Evolutionary conservation across 2,329 filamentous ascomycete species (phyloP).

Genomic region (Alternaria brassicae): DNA sequence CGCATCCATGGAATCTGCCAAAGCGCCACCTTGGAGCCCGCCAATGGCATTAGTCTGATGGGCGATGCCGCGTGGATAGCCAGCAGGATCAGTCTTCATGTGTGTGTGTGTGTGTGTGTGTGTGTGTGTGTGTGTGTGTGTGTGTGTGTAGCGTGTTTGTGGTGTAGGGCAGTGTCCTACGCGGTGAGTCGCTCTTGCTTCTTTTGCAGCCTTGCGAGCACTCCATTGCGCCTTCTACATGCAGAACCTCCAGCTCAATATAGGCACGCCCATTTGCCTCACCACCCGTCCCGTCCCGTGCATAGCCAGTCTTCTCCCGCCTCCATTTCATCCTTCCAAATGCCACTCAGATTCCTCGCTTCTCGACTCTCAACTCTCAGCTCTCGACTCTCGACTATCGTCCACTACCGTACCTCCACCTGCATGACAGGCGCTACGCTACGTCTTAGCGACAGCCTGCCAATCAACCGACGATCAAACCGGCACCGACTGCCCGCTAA

Average conservation of each 20-base stretch:
- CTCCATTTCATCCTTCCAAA: slow-evolving; percentile 1
- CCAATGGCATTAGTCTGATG: slow-evolving; percentile 2
- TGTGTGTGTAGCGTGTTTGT: slow-evolving; percentile 1
- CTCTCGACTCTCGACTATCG: slow-evolving; percentile 17
- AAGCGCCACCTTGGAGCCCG: not conserved
- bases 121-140: no score
- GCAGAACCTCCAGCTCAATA: slow-evolving; percentile 1
- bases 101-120: not conserved
- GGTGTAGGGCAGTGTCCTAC: slow-evolving; percentile 1
- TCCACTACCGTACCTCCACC: slow-evolving; percentile 13
- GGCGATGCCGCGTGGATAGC: not conserved
- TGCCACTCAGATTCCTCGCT: slow-evolving; percentile 2
- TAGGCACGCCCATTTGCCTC: not conserved
- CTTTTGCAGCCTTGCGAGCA: slow-evolving; percentile 7
- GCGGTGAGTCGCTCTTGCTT: slow-evolving; percentile 17
- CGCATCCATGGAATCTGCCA: not conserved
- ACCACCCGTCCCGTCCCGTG: slow-evolving; percentile 1
- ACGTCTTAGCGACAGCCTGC: slow-evolving; percentile 20
- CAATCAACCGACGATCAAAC: slow-evolving; percentile 28
- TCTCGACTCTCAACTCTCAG: slow-evolving; percentile 17
- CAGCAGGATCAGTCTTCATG: not conserved
- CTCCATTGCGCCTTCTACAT: slow-evolving; percentile 16
- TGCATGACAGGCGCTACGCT: slow-evolving; percentile 29
- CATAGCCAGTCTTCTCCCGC: no score
- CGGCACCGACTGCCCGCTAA: slow-evolving; percentile 25